Evolutionary conservation across 495 filamentous ascomycete genomes (phyloP), one percentile per base, ranked within the genome.

Genomic region (Hypoxylon crocopeplum): DNA sequence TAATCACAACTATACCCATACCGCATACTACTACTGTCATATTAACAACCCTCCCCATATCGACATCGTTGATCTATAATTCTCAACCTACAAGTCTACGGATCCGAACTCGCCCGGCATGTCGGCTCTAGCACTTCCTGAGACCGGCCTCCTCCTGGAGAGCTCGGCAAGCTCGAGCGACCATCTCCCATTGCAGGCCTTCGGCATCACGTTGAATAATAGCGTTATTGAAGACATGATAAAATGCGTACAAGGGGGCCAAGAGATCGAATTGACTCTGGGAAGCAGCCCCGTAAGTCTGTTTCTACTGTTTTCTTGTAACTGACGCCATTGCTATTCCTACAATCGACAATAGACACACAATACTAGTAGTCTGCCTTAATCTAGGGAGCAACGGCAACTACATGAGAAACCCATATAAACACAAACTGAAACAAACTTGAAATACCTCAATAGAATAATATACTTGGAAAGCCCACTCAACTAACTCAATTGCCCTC

Each of bases 151-250:
- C 57, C 56, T 74, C 50, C 53, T 81, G 54, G 76, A 78, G 62
- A 71, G 75, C 68, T 71, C 75, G 52, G 62, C 70, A 40, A 71
- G 63, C 34, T 52, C 53, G 41, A 70, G 44, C 56, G 56, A 66
- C 20, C 52, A 55, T 39, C 75, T 77, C 38, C 76, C 78, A 12
- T 48, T 61, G 42, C 77, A 79, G 59, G 77, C 77, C 5, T 85
- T 92, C 75, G 86, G 86, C 56, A 71, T 92, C 52, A 83, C 82
- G 20, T 71, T 92, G 52, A 82, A 78, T 56, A 82, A 89, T 70
- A 81, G 72, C 51, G 79, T 86, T 25, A 82, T 91, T 55, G 84
- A 89, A 64, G 84, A 90, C 24, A 82, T 92, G 72, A 86, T 91
- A 52, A 80, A 83, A 59, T 84, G 79, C 62, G 80, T 89, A 16